Base-by-base conservation (phyloP, 371 early-diverging fungal genomes). In the Mortierella sp. region DNA sequence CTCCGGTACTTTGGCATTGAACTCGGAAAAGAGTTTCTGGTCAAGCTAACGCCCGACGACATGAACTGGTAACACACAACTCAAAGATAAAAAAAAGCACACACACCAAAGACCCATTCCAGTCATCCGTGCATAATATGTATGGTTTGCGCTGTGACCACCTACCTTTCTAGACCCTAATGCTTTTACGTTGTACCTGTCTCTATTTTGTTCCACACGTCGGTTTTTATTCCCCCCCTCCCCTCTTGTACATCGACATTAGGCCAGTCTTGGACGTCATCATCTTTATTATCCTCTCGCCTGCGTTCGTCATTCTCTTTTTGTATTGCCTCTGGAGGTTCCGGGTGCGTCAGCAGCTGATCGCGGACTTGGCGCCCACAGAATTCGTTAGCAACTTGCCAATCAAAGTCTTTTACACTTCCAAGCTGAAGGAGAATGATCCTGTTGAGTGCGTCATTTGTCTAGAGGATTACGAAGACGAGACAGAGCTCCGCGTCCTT, bases 361-460 rank as follows among this genome's bases (percentile, higher is more conserved):
- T 84, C 65, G 83, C 85, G 26, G 91, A 90, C 66, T 80, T 93
- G 66, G 94, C 95, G 1, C 90, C 93, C 1, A 69, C 81, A 5
- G 85, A 88, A 25, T 83, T 91, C 25, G 93, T 94, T 19, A 83
- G 87, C 50, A 85, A 84, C 52, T 74, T 94, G 53, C 86, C 89
- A 0, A 81, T 84, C 51, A 90, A 90, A 62, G 83, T 85, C 7
- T 94, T 90, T 65, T 85, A 80, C 59, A 62, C 70, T 11, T 81
- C 89, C 56, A 91, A 92, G 60, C 51, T 74, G 9, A 68, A 80
- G 57, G 87, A 85, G 57, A 88, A 87, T 60, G 95, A 93, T 50
- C 88, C 90, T 7, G 88, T 89, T 23, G 93, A 92, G 53, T 99
- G 99, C 77, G 93, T 93, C 28, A 96, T 99, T 29, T 99, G 99